Conservation (phyloP, 306 rosid genomes). For the Corylus heterophylla region DNA sequence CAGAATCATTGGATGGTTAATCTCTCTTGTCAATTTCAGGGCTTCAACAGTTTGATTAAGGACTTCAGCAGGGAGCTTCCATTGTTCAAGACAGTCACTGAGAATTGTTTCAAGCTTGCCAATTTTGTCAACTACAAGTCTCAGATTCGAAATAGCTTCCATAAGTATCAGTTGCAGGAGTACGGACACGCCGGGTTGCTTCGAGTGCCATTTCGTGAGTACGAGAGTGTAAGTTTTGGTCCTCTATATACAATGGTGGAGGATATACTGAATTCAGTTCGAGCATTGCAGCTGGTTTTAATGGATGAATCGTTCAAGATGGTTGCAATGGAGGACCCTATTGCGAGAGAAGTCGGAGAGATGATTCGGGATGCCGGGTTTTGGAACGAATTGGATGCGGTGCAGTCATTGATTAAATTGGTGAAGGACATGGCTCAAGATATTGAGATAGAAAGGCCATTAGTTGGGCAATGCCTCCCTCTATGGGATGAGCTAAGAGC, state of each 20-base stretch:
- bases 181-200: constrained; percentile 62
- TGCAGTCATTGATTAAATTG: constrained; percentile 57
- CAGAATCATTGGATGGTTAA: constrained; percentile 95
- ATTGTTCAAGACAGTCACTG: constrained; percentile 52
- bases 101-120: constrained; percentile 69
- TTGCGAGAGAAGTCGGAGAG: constrained; percentile 61
- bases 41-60: constrained; percentile 63
- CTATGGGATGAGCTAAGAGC: constrained; percentile 80
- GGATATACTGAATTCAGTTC: constrained; percentile 55
- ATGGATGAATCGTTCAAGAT: constrained; percentile 58
- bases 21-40: constrained; percentile 87
- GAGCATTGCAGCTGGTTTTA: constrained; percentile 59
- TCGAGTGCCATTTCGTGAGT: constrained; percentile 47
- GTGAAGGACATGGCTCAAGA: constrained; percentile 76
- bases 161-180: constrained; percentile 74
- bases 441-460: constrained; percentile 73
- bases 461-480: constrained; percentile 84
- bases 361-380: constrained; percentile 60
- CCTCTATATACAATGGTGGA: constrained; percentile 54
- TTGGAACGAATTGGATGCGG: constrained; percentile 79
- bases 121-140: constrained; percentile 71
- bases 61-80: constrained; percentile 72
- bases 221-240: constrained; percentile 37
- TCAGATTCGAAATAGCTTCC: constrained; percentile 59
- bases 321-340: constrained; percentile 61